Base-by-base conservation (phyloP, 768 basidiomycete genomes). In the Gymnopilus junonius region DNA sequence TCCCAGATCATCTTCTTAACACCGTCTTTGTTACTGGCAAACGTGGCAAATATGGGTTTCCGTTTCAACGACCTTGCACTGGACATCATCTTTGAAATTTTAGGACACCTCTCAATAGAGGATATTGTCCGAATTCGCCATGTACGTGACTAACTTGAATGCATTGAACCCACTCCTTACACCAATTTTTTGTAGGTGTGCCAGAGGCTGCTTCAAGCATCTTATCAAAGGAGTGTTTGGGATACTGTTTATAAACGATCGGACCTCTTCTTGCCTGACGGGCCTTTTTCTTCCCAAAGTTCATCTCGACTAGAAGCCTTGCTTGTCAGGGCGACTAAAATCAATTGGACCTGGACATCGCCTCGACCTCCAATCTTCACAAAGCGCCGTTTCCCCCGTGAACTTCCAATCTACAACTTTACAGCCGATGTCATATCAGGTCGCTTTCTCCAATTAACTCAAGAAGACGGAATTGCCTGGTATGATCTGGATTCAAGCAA, bases 401-500 rank as follows among this genome's bases (percentile, higher is more conserved):
- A 43, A 10, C 64, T 73, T 51, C 71, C 71, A 29, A 61, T 63
- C 7, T 69, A 73, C 42, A 63, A 65, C 17, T 73, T 71, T 55
- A 65, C 61, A 45, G 66, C 69, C 8, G 59, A 66, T 39, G 62
- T 73, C 12, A 69, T 71, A 51, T 65, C 61, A 12, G 71, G 71
- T 23, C 65, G 71, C 15, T 73, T 71, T 55, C 64, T 73, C n/a
- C 66, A 68, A 56, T 17, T 73, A 14, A 67, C 65, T 1, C 59
- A 70, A 34, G 27, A 45, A 20, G 55, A 59, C 56, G 66, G 62
- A 14, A 58, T 73, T 46, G 65, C 67, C 27, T 73, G 71, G 70
- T 73, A 70, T 48, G 70, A 73, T 54, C 66, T 73, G 21, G 70
- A 73, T 54, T 58, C 64, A 14, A 51, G 51, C 46, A 65, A 70